phyloP scores from a whole-genome alignment of 108 stramenopile genomes.

The Skeletonema costatum region DNA sequence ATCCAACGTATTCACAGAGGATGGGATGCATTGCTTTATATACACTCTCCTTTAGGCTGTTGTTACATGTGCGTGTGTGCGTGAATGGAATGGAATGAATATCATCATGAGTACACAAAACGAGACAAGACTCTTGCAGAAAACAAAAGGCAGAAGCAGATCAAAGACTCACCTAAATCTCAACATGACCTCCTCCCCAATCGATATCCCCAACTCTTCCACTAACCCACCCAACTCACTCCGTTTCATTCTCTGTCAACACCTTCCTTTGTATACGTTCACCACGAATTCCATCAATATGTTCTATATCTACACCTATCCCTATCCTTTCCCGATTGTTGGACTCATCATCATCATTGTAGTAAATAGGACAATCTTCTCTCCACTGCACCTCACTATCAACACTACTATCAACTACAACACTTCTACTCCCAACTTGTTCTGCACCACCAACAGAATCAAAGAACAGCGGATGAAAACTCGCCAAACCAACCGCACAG shows the following conservation, averaged over 20 bases:
- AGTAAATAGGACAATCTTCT: conserved; percentile 31
- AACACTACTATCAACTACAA: too few species aligned
- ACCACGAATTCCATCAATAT: conserved; percentile 43
- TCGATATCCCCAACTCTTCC: conserved; percentile 50
- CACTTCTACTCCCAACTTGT: too few species aligned
- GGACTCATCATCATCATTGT: conserved; percentile 1
- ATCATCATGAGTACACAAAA: neutral
- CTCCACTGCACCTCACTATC: conserved; percentile 10
- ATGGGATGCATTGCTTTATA: conserved; percentile 89
- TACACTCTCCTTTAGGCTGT: conserved; percentile 77
- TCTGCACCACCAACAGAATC: too few species aligned
- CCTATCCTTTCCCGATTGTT: conserved; percentile 15
- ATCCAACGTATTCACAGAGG: conserved; percentile 81
- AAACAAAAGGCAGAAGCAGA: neutral
- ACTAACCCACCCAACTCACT: conserved; percentile 55
- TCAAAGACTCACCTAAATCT: conserved; percentile 66
- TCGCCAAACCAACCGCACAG: conserved; percentile 41
- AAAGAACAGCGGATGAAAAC: conserved; percentile 2
- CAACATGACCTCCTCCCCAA: conserved; percentile 79
- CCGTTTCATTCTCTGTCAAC: conserved; percentile 64
- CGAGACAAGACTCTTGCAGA: too few species aligned
- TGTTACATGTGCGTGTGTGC: neutral
- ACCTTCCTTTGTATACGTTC: conserved; percentile 64
- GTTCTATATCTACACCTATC: conserved; percentile 83
- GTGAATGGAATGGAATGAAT: neutral